Percentiles rank a stretch among this genome's conserved stretches.
Conservation (phyloP, 495 filamentous ascomycete genomes). For the Aspergillus heteromorphus region DNA sequence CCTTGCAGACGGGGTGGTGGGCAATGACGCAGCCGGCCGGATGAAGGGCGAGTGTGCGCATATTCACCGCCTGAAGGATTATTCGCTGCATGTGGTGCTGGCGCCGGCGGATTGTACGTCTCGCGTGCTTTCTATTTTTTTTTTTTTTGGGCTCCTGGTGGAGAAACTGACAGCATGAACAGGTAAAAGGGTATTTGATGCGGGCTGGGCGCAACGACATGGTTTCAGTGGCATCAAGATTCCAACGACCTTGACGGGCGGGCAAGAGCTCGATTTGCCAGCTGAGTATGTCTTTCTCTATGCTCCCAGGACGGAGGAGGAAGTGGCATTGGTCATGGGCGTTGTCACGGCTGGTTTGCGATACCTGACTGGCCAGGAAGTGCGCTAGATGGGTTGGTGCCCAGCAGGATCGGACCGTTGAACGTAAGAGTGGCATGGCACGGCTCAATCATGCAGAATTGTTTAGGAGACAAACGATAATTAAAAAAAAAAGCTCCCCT, state of each 20-base stretch:
- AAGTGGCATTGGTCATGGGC: slow-evolving; percentile 60
- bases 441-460: too few relatives aligned
- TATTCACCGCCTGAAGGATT: slow-evolving; percentile 61
- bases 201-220: slow-evolving; percentile 88
- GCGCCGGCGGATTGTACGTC: slow-evolving; percentile 62
- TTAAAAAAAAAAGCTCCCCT: background rate
- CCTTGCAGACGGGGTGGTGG: slow-evolving; percentile 18
- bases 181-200: slow-evolving; percentile 67
- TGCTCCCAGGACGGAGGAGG: slow-evolving; percentile 64
- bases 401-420: background rate
- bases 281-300: slow-evolving; percentile 76
- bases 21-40: slow-evolving; percentile 11
- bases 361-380: slow-evolving; percentile 30
- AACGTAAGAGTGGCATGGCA: too few relatives aligned
- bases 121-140: background rate
- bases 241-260: slow-evolving; percentile 42
- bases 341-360: slow-evolving; percentile 61
- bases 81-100: slow-evolving; percentile 69
- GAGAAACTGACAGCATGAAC: background rate
- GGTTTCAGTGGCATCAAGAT: slow-evolving; percentile 58
- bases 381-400: background rate
- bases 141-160: background rate
- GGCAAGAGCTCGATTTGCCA: slow-evolving; percentile 32
- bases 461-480: too few relatives aligned
- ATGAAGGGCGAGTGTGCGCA: slow-evolving; percentile 69